Percentiles rank a stretch among this genome's conserved stretches.
These are phyloP conservation scores for Gardenia jasminoides DNA, from an alignment of 257 asterid species.

Conservation along the genomic window DNA sequence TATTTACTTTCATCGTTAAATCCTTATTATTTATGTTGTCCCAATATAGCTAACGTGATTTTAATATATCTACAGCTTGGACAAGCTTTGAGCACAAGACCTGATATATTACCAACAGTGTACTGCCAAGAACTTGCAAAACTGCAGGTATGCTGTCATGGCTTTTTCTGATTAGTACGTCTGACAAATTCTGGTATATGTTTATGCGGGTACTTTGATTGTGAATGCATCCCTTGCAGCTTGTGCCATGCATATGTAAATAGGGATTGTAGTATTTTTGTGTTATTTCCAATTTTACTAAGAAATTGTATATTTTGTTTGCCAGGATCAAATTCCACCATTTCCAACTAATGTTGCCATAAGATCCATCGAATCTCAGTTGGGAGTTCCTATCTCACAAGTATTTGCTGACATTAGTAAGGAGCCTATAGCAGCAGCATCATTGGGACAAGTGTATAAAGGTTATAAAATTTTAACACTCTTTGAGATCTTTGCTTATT, in stretches of 20 bases:
- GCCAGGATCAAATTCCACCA: conserved; percentile 97
- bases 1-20: background rate
- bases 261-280: background rate
- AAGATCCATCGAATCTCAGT: conserved; percentile 79
- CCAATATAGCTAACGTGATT: background rate
- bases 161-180: conserved; percentile 5
- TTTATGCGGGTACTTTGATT: too few relatives aligned
- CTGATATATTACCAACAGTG: conserved; percentile 81
- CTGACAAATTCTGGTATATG: background rate
- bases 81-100: conserved; percentile 97
- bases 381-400: conserved; percentile 77
- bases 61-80: conserved; percentile 61
- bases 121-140: conserved; percentile 94
- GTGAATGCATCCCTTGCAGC: background rate
- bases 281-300: conserved; percentile 12
- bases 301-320: conserved; percentile 16
- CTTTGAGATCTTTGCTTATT: background rate
- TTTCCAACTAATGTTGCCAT: conserved; percentile 78
- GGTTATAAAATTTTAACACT: conserved; percentile 46
- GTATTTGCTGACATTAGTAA: conserved; percentile 87
- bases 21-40: background rate
- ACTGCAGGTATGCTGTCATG: conserved; percentile 62
- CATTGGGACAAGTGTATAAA: conserved; percentile 96
- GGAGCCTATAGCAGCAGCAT: conserved; percentile 97
- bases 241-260: background rate